phyloP scores from a whole-genome alignment of 345 rosid genomes.

The Lenwebbia sp. region DNA sequence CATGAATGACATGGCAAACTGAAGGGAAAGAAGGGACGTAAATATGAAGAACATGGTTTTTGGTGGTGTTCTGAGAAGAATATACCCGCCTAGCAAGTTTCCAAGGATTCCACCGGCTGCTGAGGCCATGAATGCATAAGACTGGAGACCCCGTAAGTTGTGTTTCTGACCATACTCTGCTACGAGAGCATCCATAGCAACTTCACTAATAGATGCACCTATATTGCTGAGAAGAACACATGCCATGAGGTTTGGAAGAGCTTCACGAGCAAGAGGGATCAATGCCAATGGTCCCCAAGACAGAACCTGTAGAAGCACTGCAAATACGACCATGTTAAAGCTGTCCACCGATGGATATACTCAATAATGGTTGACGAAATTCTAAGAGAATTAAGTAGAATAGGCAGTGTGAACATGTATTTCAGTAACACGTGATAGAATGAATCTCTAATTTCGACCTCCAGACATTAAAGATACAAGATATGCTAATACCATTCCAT shows the following conservation, averaged over 20 bases:
- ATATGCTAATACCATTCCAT: neutral
- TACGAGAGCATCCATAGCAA: slow-evolving; percentile 81
- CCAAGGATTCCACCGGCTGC: slow-evolving; percentile 82
- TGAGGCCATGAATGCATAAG: slow-evolving; percentile 80
- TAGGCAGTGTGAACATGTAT: neutral
- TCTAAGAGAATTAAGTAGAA: neutral
- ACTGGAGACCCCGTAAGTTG: slow-evolving; percentile 47
- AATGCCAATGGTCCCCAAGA: slow-evolving; percentile 79
- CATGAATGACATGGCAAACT: slow-evolving; percentile 40
- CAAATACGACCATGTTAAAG: neutral
- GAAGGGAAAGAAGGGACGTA: slow-evolving; percentile 36
- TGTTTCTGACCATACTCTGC: slow-evolving; percentile 72
- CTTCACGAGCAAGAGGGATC: slow-evolving; percentile 41
- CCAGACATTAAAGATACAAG: neutral
- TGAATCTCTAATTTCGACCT: neutral
- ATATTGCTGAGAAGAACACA: slow-evolving; percentile 64
- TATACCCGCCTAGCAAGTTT: slow-evolving; percentile 68
- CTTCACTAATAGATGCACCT: slow-evolving; percentile 83
- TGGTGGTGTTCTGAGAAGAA: slow-evolving; percentile 34
- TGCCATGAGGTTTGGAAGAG: slow-evolving; percentile 56
- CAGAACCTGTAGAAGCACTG: slow-evolving; percentile 69
- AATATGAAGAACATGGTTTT: slow-evolving; percentile 47
- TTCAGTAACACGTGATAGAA: neutral
- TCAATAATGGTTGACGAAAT: neutral
- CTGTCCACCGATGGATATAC: neutral